Evolutionary conservation across 805 yeast genomes (phyloP).

Genomic region (Yamadazyma paraphyllophila): DNA sequence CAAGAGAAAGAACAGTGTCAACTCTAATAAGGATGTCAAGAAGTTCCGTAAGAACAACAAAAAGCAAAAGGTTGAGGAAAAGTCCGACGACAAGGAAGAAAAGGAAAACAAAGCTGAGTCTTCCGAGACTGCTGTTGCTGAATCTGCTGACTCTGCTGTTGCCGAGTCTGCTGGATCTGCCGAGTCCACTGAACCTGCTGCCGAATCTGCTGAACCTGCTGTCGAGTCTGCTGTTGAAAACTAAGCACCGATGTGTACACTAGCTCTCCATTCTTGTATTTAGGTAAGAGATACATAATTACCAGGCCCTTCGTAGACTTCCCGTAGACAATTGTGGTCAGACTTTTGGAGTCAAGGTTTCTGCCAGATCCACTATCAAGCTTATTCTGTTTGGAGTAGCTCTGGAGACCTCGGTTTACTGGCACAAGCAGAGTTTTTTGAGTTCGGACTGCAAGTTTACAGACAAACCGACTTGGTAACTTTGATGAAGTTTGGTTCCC

Average conservation of each 20-base stretch:
- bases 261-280: slow-evolving; percentile 1
- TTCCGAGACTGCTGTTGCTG: neutral
- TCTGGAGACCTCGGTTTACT: too few relatives aligned
- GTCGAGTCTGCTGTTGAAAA: neutral
- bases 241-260: neutral
- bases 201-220: slow-evolving; percentile 6
- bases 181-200: slow-evolving; percentile 7
- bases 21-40: slow-evolving; percentile 24
- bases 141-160: slow-evolving; percentile 4
- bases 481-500: too few relatives aligned
- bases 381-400: too few relatives aligned
- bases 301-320: too few relatives aligned
- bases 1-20: slow-evolving; percentile 46
- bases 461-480: too few relatives aligned
- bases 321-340: too few relatives aligned
- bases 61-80: slow-evolving; percentile 10
- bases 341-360: too few relatives aligned
- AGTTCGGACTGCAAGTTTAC: too few relatives aligned
- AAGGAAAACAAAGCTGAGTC: slow-evolving; percentile 4
- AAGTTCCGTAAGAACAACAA: slow-evolving; percentile 15
- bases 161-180: neutral
- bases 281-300: slow-evolving; percentile 2
- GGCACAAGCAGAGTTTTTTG: too few relatives aligned
- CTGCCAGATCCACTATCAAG: too few relatives aligned
- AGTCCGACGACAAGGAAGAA: slow-evolving; percentile 6